Evolutionary conservation across 2,329 filamentous ascomycete genomes (phyloP), one percentile per base, ranked within the genome.

Genomic region (Colletotrichum caudatum): DNA sequence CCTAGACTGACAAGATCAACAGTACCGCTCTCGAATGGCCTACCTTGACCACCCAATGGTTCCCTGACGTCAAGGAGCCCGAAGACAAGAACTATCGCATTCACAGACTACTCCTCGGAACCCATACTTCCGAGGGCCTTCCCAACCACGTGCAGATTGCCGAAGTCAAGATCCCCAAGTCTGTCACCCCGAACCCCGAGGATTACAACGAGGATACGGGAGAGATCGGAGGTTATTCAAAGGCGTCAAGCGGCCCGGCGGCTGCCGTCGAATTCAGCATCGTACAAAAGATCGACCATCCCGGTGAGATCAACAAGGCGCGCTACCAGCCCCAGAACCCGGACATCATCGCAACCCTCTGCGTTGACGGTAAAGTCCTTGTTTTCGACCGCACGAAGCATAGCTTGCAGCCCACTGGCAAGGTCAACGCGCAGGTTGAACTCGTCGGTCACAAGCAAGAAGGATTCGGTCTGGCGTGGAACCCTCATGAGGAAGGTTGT

Each of bases 311-410:
- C 80, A 99, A 99, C 87, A 99, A 98, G 85, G 97, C 96, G 20
- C 92, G 96, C 76, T 98, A 98, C 80, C 95, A 98, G 82, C 96
- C 96, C 16, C 95, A 98, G 81, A 99, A 99, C 78, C 94, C 95
- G 6, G 94, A 99, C 78, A 91, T 99, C 69, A 97, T 99, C 77
- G 96, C 96, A 3, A 98, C 96, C 0, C 91, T 98, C 83, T 94
- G 94, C 74, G 90, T 94, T 9, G 93, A 98, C 80, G 93, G 94
- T 74, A 92, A 91, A 75, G 93, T 98, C 53, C 90, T 98, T 80
- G 91, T 99, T 76, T 99, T 97, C 84, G 96, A 99, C 84, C 92
- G 95, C 75, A 97, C 95, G 64, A 98, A 98, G 87, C 95, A 98
- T 80, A 92, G 92, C 60, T 90, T 92, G 67, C 85, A 91, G 74